A percentile compares a stretch with the other conserved stretches of the same genome.
Evolutionary conservation across 2,329 filamentous ascomycete genomes (phyloP).

Genomic region (Zymoseptoria passerinii): DNA sequence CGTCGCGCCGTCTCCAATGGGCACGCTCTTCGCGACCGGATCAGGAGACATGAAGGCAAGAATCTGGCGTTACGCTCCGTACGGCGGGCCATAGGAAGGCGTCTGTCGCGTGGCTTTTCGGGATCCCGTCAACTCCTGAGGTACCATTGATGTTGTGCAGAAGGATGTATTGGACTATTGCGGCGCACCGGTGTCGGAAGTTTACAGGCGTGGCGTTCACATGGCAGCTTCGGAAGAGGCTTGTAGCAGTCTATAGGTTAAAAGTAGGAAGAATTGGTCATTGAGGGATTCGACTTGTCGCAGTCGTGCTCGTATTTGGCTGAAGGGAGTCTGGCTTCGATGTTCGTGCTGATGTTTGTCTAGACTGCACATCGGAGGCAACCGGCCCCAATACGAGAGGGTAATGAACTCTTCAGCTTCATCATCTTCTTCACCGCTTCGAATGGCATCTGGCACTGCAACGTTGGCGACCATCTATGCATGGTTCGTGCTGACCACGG

Average conservation of each 20-base stretch:
- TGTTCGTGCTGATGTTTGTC: neutral
- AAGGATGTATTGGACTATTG: neutral
- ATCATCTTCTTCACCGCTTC: too few relatives aligned
- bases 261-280: neutral
- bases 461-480: too few relatives aligned
- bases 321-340: neutral
- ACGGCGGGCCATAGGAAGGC: slow-evolving; percentile 9
- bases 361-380: too few relatives aligned
- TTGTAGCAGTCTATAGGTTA: neutral
- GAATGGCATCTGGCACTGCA: too few relatives aligned
- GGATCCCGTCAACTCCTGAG: neutral
- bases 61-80: slow-evolving; percentile 72
- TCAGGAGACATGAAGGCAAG: slow-evolving; percentile 96
- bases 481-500: neutral
- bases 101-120: neutral
- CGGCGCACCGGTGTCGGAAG: neutral
- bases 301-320: neutral
- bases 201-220: neutral
- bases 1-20: slow-evolving; percentile 84
- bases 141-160: neutral
- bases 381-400: too few relatives aligned
- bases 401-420: too few relatives aligned
- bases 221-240: neutral
- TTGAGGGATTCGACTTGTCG: neutral
- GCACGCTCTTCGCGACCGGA: slow-evolving; percentile 85